phyloP scores from a whole-genome alignment of 805 yeast species.

The Saccharomyces mikatae region DNA sequence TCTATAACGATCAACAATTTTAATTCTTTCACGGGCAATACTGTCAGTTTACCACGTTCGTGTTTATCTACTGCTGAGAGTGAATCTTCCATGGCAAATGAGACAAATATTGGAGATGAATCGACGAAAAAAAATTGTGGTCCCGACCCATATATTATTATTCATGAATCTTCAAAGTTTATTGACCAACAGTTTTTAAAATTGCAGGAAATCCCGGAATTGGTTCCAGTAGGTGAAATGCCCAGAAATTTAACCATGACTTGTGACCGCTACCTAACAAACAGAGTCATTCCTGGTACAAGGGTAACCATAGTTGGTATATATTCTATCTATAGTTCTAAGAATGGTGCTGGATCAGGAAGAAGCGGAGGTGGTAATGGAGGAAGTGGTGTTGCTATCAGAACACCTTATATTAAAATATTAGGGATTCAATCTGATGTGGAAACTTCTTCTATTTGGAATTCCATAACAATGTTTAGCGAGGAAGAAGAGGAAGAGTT shows the following conservation, averaged over 20 bases:
- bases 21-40: conserved; percentile 27
- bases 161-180: conserved; percentile 88
- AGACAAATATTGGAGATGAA: conserved; percentile 4
- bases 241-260: conserved; percentile 87
- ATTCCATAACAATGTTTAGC: conserved; percentile 46
- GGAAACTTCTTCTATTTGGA: conserved; percentile 57
- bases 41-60: conserved; percentile 27
- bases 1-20: conserved; percentile 38
- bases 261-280: conserved; percentile 83
- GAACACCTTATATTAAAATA: conserved; percentile 84
- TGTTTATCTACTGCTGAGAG: conserved; percentile 22
- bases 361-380: conserved; percentile 41
- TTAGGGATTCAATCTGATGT: conserved; percentile 80
- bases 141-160: conserved; percentile 83
- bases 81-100: conserved; percentile 1
- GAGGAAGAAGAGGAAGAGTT: conserved; percentile 95
- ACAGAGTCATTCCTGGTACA: conserved; percentile 89
- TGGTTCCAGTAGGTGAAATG: conserved; percentile 98
- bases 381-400: conserved; percentile 59
- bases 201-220: conserved; percentile 94
- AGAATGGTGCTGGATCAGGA: conserved; percentile 41
- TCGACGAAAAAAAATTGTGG: conserved; percentile 48
- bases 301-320: conserved; percentile 88
- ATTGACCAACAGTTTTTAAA: conserved; percentile 92
- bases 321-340: conserved; percentile 81